phyloP scores from a whole-genome alignment of 345 rosid species.

The Isatis tinctoria region DNA sequence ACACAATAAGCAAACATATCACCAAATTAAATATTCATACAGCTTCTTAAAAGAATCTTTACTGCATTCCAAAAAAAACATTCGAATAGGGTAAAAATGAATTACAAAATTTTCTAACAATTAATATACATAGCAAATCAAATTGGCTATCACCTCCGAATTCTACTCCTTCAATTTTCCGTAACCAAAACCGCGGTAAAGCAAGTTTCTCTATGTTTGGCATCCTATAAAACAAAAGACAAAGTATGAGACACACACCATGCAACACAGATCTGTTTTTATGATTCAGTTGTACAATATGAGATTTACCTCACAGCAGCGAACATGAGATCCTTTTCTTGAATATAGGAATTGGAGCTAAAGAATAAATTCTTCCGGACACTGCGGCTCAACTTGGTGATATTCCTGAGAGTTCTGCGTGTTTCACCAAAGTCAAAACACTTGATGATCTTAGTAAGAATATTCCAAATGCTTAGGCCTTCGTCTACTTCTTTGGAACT shows the following conservation, averaged over 20 bases:
- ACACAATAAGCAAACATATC: too few species aligned
- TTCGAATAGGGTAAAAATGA: too few species aligned
- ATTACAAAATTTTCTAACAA: too few species aligned
- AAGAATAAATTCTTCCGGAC: background rate
- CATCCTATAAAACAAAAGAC: background rate
- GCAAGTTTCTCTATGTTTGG: conserved; percentile 16
- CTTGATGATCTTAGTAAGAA: background rate
- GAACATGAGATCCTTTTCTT: conserved; percentile 1
- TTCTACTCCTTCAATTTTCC: too few species aligned
- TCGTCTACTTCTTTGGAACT: background rate
- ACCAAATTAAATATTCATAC: too few species aligned
- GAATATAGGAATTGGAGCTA: background rate
- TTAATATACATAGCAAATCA: too few species aligned
- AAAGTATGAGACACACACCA: background rate
- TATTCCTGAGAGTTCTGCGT: background rate
- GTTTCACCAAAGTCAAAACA: background rate
- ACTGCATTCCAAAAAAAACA: too few species aligned
- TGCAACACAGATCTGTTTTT: background rate
- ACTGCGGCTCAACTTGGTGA: background rate
- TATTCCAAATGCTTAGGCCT: background rate
- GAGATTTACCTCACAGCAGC: conserved; percentile 9
- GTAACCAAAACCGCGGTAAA: too few species aligned
- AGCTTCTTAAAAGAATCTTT: too few species aligned
- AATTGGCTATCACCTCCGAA: too few species aligned
- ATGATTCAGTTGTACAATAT: background rate